Conservation (phyloP, 768 basidiomycete genomes). For the Leccinellum rugosiceps region DNA sequence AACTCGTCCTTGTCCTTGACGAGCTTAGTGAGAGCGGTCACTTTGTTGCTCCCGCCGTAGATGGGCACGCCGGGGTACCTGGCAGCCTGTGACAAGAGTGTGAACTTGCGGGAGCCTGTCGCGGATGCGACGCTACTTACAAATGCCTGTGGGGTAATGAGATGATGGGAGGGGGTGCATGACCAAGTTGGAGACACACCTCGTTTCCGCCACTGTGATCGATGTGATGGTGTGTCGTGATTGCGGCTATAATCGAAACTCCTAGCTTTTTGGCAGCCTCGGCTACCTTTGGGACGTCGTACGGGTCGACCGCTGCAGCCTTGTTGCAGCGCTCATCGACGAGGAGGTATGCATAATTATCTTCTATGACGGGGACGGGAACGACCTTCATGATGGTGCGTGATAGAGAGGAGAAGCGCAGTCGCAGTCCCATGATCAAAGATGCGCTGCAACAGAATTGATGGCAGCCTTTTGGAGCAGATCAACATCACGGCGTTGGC, state of each 20-base stretch:
- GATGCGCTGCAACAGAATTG: slow-evolving; percentile 19
- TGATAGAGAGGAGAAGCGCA: slow-evolving; percentile 15
- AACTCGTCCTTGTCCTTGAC: slow-evolving; percentile 84
- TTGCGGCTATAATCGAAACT: slow-evolving; percentile 63
- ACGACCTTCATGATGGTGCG: slow-evolving; percentile 61
- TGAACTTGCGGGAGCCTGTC: not conserved
- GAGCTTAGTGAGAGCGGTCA: slow-evolving; percentile 62
- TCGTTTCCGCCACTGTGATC: slow-evolving; percentile 90
- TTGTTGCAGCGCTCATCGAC: slow-evolving; percentile 62
- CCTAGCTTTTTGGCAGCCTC: slow-evolving; percentile 58
- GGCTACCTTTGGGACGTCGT: slow-evolving; percentile 66
- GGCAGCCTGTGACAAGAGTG: slow-evolving; percentile 32
- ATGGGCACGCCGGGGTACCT: slow-evolving; percentile 46
- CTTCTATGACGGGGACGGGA: slow-evolving; percentile 72
- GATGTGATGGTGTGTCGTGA: slow-evolving; percentile 91
- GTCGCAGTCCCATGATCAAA: slow-evolving; percentile 8
- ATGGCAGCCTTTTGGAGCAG: slow-evolving; percentile 10
- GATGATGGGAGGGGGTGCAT: slow-evolving; percentile 4
- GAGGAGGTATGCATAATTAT: slow-evolving; percentile 86
- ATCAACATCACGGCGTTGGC: not conserved
- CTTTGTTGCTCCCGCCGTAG: slow-evolving; percentile 78
- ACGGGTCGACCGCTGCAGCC: slow-evolving; percentile 81
- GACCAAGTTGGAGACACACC: slow-evolving; percentile 37
- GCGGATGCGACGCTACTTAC: slow-evolving; percentile 20
- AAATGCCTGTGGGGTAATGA: slow-evolving; percentile 22